Evolutionary conservation across 1,284 basidiomycete species (phyloP), one percentile per base, ranked within the genome.

Genomic region (Moesziomyces parantarcticus): DNA sequence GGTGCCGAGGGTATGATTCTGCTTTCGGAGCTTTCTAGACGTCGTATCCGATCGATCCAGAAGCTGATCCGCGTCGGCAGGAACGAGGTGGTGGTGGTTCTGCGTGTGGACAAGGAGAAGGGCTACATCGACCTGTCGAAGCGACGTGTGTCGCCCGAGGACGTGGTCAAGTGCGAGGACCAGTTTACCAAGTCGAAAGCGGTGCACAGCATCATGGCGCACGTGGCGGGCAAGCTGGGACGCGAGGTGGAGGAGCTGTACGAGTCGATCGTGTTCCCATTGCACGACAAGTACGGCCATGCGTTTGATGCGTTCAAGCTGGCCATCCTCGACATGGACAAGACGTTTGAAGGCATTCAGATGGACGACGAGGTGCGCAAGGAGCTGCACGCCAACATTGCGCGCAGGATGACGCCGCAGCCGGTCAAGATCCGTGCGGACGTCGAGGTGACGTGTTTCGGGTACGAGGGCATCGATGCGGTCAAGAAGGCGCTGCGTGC

Each of bases 1-100:
- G 95, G 95, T 84, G 97, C 96, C 62, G 97, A 99, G 85, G 96
- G 97, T 78, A 99, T 99, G 96, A 99, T 99, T 78, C 86, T 99
- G 29, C 90, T 99, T 22, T 97, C 96, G 10, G 97, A 99, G 85
- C 90, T 99, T 9, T 97, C 94, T 20, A 88, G 97, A 81, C 89
- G 97, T 84, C 96, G 97, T 85, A 99, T 99, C 82, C 87, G 96
- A 80, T 96, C 93, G 20, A 97, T 99, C 50, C 96, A 99, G 85
- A 99, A 99, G 85, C 89, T 99, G 59, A 99, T 99, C 85, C 88
- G 96, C 61, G 95, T 99, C 3, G 96, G 96, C 21, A 89, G 97
- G 80, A 99, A 99, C 85, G 96, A 99, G 85, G 96, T 99, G 65
- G 96, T 99, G 66, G 96, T 99, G 65, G 97, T 99, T 0, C 89